phyloP scores from a whole-genome alignment of 257 asterid genomes.

The Mitragyna speciosa region DNA sequence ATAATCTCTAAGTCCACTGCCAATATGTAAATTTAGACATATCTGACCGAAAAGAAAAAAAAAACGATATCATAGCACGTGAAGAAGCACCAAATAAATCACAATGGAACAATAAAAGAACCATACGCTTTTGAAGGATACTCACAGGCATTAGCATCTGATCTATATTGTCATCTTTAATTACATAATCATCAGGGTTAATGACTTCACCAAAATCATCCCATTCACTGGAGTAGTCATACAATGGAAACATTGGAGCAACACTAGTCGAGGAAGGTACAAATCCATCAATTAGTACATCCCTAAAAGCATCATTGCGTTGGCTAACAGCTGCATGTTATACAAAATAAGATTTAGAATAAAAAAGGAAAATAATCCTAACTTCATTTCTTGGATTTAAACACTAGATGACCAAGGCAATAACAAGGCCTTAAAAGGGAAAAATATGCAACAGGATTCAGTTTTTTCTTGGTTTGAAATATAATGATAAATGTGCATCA shows the following conservation, averaged over 20 bases:
- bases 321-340: conserved; percentile 56
- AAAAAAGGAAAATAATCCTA: not conserved
- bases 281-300: conserved; percentile 87
- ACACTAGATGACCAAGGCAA: not conserved
- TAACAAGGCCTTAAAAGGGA: not conserved
- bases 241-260: conserved; percentile 93
- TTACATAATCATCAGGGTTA: conserved; percentile 87
- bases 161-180: conserved; percentile 74
- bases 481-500: not conserved
- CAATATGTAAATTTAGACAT: not conserved
- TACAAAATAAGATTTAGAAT: not conserved
- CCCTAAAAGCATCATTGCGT: conserved; percentile 72
- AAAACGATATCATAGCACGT: not conserved
- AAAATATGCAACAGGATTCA: conserved; percentile 1
- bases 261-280: conserved; percentile 65
- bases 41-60: not conserved
- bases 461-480: not conserved
- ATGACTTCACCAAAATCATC: conserved; percentile 98
- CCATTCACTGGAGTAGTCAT: conserved; percentile 69
- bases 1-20: not conserved
- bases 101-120: conserved; percentile 10
- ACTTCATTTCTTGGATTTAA: not conserved
- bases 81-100: not conserved
- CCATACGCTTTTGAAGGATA: conserved; percentile 22
- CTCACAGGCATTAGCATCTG: conserved; percentile 59